Evolutionary conservation across 2,329 filamentous ascomycete genomes (phyloP), one percentile per base, ranked within the genome.

Genomic region (Fusarium chlamydosporum): DNA sequence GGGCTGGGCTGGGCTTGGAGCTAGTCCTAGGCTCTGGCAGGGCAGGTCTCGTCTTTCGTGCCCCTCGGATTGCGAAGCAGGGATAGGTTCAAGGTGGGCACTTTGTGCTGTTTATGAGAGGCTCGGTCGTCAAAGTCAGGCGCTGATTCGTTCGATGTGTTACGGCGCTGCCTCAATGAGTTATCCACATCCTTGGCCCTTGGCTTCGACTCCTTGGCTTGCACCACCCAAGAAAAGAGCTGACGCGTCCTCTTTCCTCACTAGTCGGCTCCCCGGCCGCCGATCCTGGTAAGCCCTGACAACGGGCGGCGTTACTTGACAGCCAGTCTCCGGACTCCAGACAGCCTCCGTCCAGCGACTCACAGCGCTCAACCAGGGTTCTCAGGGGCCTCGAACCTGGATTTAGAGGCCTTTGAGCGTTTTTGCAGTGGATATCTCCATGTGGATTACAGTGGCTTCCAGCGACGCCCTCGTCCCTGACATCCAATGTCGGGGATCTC

Each of bases 191-290:
- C 51, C 55, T 56, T 72, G 57, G 64, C 55, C 66, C 60, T 52
- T 63, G 51, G 47, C 60, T 51, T 55, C 46, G 46, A 60, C 64
- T 67, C 62, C 61, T 74, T 71, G 70, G 52, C 68, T 73, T 69
- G 69, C 71, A 73, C 71, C 68, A 74, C 71, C 68, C 46, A 64
- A 60, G 54, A 67, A 58, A 69, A 61, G 62, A 75, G 73, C 73
- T 75, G 73, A 75, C 73, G 73, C 73, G 73, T 75, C 73, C 73
- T 74, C 70, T 47, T 46, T 60, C 65, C 69, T 56, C 68, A 71
- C 67, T 71, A 55, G 63, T 68, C 62, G 60, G 66, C 45, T 57
- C 62, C 71, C 68, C 70, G 68, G 64, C 59, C 62, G 51, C 62
- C 64, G 63, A 75, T 74, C 73, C 73, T 63, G 66, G 73, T 52